Evolutionary conservation across 129 eudicot species (phyloP).

Genomic region (Ambrosia trifida): DNA sequence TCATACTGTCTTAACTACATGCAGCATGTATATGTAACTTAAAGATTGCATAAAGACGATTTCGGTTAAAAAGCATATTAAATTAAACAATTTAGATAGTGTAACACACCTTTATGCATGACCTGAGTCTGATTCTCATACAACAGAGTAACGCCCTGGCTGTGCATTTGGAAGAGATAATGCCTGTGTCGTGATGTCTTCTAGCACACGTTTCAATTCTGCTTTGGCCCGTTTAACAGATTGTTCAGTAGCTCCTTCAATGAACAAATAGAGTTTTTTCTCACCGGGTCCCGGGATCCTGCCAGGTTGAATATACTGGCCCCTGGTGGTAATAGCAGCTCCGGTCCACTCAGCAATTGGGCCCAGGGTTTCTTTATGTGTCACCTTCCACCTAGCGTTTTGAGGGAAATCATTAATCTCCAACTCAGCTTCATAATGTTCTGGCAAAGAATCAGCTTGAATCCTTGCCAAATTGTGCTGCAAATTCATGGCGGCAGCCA

Average conservation of each 20-base stretch:
- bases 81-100: background rate
- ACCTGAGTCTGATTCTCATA: slow-evolving; percentile 31
- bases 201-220: slow-evolving; percentile 67
- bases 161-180: slow-evolving; percentile 63
- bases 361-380: slow-evolving; percentile 85
- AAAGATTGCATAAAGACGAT: background rate
- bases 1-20: slow-evolving; percentile 27
- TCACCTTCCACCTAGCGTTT: slow-evolving; percentile 93
- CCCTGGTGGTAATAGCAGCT: slow-evolving; percentile 86
- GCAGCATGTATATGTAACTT: slow-evolving; percentile 15
- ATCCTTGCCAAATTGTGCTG: slow-evolving; percentile 81
- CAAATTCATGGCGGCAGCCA: slow-evolving; percentile 82
- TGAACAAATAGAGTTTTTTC: slow-evolving; percentile 70
- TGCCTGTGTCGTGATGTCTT: slow-evolving; percentile 82
- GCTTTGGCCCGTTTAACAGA: slow-evolving; percentile 86
- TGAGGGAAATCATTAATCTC: slow-evolving; percentile 91
- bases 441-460: slow-evolving; percentile 80
- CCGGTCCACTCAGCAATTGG: slow-evolving; percentile 93
- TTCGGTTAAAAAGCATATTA: slow-evolving; percentile 6
- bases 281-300: slow-evolving; percentile 68
- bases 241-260: slow-evolving; percentile 83
- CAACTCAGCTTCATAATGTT: slow-evolving; percentile 86
- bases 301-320: slow-evolving; percentile 67
- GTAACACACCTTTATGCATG: slow-evolving; percentile 26
- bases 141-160: slow-evolving; percentile 68